Percentiles rank a stretch among this genome's conserved stretches.
Conservation (phyloP, 1,284 basidiomycete genomes). For the Laetiporus sulphureus region DNA sequence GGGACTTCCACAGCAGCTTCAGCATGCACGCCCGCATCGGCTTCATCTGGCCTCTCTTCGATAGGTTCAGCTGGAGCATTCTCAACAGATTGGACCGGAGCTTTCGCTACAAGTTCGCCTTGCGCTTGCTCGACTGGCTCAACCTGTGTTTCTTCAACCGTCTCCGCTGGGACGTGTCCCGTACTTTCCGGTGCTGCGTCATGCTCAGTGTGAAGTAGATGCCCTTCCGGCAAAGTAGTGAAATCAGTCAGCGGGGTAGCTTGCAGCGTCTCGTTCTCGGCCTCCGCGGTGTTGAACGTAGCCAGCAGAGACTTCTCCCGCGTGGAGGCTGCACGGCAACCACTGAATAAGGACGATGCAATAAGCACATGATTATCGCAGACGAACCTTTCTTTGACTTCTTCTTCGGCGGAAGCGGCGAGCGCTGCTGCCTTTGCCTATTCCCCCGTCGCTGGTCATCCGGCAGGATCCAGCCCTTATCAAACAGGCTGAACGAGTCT, state of each 20-base stretch:
- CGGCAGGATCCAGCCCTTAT: conserved; percentile 86
- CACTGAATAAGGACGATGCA: background rate
- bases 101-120: background rate
- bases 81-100: background rate
- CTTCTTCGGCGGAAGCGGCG: conserved; percentile 41
- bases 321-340: background rate
- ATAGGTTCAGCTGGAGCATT: conserved; percentile 1
- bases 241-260: background rate
- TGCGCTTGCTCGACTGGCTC: no score
- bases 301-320: conserved; percentile 42
- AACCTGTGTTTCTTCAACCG: no score
- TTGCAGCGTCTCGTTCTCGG: conserved; percentile 38
- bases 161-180: no score
- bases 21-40: no score
- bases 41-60: no score
- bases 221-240: background rate
- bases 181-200: no score
- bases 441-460: conserved; percentile 59
- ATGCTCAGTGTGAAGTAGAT: no score
- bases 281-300: conserved; percentile 40
- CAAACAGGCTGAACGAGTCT: conserved; percentile 79
- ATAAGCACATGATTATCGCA: background rate
- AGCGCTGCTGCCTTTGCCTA: conserved; percentile 36
- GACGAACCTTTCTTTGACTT: conserved; percentile 41
- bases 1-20: no score